Base-by-base conservation (phyloP, 768 basidiomycete genomes). In the Rhizopogon sp. region DNA sequence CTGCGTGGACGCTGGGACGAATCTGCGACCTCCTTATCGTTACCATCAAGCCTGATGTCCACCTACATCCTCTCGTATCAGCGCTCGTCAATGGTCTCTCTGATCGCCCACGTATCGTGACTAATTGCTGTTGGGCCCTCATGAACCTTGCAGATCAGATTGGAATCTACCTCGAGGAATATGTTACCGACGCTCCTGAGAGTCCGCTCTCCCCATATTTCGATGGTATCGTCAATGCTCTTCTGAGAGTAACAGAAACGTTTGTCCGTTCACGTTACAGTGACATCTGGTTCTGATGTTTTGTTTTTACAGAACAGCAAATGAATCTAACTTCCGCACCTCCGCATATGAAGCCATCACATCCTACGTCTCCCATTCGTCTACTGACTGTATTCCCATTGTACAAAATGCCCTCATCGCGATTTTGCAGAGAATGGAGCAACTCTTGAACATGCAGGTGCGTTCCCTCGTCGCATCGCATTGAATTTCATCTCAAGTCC, bases 291-390 rank as follows among this genome's bases (percentile, higher is more conserved):
- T 37, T 41, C 60, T 71, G 20, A 63, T 10, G 22, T 55, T 50
- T 40, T 6, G 51, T 42, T 7, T 52, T 42, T 56, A 14, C 55
- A 92, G 91, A 60, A 76, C 85, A 4, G 79, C 80, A 51, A 98
- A 97, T 68, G 95, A 98, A 66, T 78, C 88, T 42, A 96, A 97
- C 72, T 93, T 87, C 73, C 82, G 97, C 59, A 96, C 93, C 2
- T 88, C 96, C 4, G 95, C 96, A 2, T 98, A 99, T 66, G 93
- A 98, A 68, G 93, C 96, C 10, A 90, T 98, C 58, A 87, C 91
- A 1, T 86, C 91, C 4, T 93, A 90, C 64, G 80, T 94, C 39
- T 80, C 85, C 2, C 86, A 95, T 58, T 83, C 93, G 0, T 83
- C 92, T 3, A 70, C 78, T 25, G 94, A 98, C 64, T 83, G 84